Percentiles rank a stretch among this genome's conserved stretches.
Conservation (phyloP, 1,284 basidiomycete species). For the Limonomyces culmigenus region DNA sequence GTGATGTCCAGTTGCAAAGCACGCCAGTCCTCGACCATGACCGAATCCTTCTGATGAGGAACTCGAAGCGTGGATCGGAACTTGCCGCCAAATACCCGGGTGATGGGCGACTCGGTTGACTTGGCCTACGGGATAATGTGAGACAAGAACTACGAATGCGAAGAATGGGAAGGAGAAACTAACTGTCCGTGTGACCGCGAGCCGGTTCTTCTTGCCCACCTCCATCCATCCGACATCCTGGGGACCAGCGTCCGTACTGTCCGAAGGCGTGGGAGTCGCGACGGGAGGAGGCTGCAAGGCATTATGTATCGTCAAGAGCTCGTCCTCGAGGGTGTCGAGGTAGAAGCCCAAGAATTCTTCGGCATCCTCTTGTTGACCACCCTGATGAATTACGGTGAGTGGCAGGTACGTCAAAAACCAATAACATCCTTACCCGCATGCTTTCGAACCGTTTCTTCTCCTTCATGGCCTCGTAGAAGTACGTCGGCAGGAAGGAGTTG, state of each 20-base stretch:
- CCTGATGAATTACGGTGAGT: constrained; percentile 19
- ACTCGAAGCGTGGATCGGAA: constrained; percentile 76
- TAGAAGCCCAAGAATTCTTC: constrained; percentile 99
- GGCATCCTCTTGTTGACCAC: constrained; percentile 94
- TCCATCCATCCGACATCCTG: constrained; percentile 74
- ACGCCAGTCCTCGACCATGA: constrained; percentile 87
- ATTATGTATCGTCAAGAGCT: constrained; percentile 54
- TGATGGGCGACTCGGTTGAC: constrained; percentile 74
- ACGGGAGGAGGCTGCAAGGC: constrained; percentile 20
- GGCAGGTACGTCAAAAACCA: constrained; percentile 3
- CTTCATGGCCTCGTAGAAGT: constrained; percentile 93
- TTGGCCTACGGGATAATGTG: constrained; percentile 35
- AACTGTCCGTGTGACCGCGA: constrained; percentile 69
- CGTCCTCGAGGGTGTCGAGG: constrained; percentile 90
- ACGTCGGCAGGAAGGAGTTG: constrained; percentile 75
- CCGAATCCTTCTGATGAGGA: constrained; percentile 75
- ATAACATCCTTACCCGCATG: constrained; percentile 57
- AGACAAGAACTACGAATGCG: not conserved
- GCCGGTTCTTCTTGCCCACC: constrained; percentile 82
- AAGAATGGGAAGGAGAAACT: constrained; percentile 12
- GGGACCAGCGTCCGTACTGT: constrained; percentile 22
- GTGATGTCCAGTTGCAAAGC: constrained; percentile 83
- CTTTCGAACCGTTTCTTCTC: constrained; percentile 87
- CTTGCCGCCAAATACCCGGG: constrained; percentile 86
- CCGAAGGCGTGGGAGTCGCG: constrained; percentile 7